Evolutionary conservation across 306 rosid species (phyloP), one percentile per base, ranked within the genome.

Genomic region (Hippophae gyantsensis): DNA sequence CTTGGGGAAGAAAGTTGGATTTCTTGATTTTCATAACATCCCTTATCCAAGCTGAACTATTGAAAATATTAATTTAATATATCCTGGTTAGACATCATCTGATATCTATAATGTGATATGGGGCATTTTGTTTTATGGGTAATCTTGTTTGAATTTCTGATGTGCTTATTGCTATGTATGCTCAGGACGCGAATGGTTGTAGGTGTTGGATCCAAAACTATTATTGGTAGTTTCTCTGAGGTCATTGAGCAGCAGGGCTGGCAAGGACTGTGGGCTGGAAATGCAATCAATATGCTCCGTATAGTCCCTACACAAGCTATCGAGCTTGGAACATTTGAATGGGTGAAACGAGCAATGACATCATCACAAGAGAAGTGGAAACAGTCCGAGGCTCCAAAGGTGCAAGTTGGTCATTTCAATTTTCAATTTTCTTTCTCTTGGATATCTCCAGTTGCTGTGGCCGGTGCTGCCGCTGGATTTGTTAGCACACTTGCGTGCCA

Each of bases 251-350:
- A 81, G 83, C 96, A 92, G 74, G 96, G 98, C 13, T 92, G 98
- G 98, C 90, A 84, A 60, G 98, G 98, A 42, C 79, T 92, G 62
- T 92, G 98, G 98, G 87, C 96, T 57, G 98, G 98, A 57, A 92
- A 92, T 64, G 82, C 81, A 57, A 79, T 92, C 84, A 92, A 92
- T 72, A 92, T 92, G 89, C 27, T 92, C 60, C 98, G 98, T 52
- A 92, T 92, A 69, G 54, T 92, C 68, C 98, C 96, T 6, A 87
- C 98, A 1, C 98, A 92, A 60, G 98, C 98, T 25, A 78, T 92
- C 72, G 98, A 92, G 82, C 66, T 85, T 32, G 87, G 82, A 63
- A 85, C 98, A 7, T 92, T 92, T 74, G 98, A 92, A 75, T 79
- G 58, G 46, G 85, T 82, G 7, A 87, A 92, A 76, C 81, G 98